phyloP scores from a whole-genome alignment of 805 yeast species.

The Yarrowia deformans region DNA sequence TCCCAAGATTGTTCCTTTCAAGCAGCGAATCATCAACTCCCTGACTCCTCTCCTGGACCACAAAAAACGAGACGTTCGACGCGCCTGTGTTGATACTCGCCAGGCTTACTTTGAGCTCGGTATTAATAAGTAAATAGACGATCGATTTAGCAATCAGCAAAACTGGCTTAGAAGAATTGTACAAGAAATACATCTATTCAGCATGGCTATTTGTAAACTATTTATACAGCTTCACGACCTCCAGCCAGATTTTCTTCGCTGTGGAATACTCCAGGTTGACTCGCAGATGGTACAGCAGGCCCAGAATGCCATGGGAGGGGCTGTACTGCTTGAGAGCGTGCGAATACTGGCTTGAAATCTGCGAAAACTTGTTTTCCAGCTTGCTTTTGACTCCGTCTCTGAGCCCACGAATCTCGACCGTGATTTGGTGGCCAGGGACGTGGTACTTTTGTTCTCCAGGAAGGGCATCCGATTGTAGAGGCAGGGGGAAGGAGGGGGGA shows the following conservation, averaged over 20 bases:
- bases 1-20: conserved; percentile 60
- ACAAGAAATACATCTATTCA: too few relatives aligned
- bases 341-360: neutral
- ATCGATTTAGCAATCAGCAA: too few relatives aligned
- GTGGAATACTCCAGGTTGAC: conserved; percentile 12
- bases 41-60: conserved; percentile 71
- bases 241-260: conserved; percentile 15
- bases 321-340: conserved; percentile 17
- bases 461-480: neutral
- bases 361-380: neutral
- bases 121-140: conserved; percentile 42
- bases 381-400: neutral
- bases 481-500: neutral
- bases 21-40: conserved; percentile 56
- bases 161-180: too few relatives aligned
- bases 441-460: conserved; percentile 13
- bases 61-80: conserved; percentile 74
- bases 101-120: conserved; percentile 70
- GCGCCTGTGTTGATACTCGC: conserved; percentile 77
- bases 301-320: conserved; percentile 6
- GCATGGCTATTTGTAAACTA: too few relatives aligned
- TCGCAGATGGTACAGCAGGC: conserved; percentile 16
- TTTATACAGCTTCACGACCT: neutral
- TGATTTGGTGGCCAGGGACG: conserved; percentile 5
- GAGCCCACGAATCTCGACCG: conserved; percentile 2